These are phyloP conservation scores for Trichoderma gamsii DNA, from an alignment of 495 filamentous ascomycete species.

Conservation along the genomic window DNA sequence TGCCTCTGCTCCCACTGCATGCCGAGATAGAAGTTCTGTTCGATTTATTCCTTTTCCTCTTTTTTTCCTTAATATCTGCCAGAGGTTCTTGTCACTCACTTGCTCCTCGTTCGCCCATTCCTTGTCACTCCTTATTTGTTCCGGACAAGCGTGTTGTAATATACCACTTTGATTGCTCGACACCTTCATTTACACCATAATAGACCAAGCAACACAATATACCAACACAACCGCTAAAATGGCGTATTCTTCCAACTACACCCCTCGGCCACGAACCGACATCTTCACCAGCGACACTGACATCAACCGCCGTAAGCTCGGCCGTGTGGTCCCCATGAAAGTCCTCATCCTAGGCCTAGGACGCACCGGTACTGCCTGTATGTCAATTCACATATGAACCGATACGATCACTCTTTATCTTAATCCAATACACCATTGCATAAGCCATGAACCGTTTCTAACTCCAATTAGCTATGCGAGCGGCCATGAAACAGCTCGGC, in stretches of 20 bases:
- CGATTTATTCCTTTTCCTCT: neutral
- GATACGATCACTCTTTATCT: neutral
- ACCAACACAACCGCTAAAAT: slow-evolving; percentile 19
- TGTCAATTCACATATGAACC: slow-evolving; percentile 20
- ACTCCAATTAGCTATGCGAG: slow-evolving; percentile 23
- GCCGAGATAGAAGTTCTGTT: neutral
- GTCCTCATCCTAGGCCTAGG: slow-evolving; percentile 57
- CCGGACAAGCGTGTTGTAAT: neutral
- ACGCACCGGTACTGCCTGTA: slow-evolving; percentile 61
- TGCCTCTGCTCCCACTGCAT: neutral
- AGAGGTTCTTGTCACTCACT: neutral
- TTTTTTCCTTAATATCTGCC: neutral
- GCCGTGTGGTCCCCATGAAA: slow-evolving; percentile 60
- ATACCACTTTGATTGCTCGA: neutral
- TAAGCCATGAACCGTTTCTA: neutral
- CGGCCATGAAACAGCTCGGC: slow-evolving; percentile 26
- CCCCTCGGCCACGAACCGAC: slow-evolving; percentile 29
- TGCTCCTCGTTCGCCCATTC: neutral
- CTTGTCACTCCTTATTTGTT: neutral
- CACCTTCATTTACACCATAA: neutral
- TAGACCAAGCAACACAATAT: neutral
- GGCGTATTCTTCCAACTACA: slow-evolving; percentile 28
- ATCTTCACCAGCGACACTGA: slow-evolving; percentile 52
- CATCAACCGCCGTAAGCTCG: slow-evolving; percentile 56
- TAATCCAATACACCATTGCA: neutral